phyloP scores from a whole-genome alignment of 257 asterid genomes.

The Gardenia jasminoides region DNA sequence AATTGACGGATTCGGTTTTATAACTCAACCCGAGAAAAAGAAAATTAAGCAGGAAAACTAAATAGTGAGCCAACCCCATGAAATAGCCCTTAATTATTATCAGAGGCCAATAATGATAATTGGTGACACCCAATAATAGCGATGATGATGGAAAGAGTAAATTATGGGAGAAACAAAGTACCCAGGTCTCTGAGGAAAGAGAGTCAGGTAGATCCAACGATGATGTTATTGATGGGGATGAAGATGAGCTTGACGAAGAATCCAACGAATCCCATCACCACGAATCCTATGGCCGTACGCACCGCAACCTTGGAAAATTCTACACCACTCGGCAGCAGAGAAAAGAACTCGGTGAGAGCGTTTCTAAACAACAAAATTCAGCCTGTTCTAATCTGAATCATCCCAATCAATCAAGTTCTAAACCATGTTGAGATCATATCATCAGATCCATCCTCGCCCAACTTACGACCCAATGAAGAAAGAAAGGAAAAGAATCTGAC shows the following conservation, averaged over 20 bases:
- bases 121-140: not conserved
- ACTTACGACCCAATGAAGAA: not conserved
- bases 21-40: not conserved
- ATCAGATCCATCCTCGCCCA: not conserved
- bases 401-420: not conserved
- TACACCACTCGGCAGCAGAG: not conserved
- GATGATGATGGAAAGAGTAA: not conserved
- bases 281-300: conserved; percentile 39
- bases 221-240: conserved; percentile 42
- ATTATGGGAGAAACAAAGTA: not conserved
- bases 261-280: conserved; percentile 41
- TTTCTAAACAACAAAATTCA: too few species aligned
- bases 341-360: not conserved
- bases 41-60: not conserved
- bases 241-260: conserved; percentile 42
- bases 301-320: conserved; percentile 39
- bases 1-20: not conserved
- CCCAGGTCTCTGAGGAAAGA: not conserved
- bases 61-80: not conserved
- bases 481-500: not conserved
- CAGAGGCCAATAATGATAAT: not conserved
- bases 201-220: conserved; percentile 30
- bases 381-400: not conserved
- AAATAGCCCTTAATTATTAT: not conserved
- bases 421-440: not conserved